Base-by-base conservation (phyloP, 2,329 filamentous ascomycete genomes). In the Cladosporium cucumerinum region DNA sequence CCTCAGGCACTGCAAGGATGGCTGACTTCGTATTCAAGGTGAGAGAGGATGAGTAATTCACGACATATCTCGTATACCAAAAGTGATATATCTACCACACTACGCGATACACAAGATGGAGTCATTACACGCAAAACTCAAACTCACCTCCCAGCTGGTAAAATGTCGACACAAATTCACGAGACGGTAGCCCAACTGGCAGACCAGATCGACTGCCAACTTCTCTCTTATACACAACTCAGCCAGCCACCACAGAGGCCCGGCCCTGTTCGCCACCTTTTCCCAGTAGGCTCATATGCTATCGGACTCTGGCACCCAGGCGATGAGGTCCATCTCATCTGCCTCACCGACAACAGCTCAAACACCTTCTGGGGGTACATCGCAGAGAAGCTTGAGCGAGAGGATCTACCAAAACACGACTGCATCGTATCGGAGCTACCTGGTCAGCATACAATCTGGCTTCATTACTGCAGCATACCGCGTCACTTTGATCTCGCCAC, bases 311-410 rank as follows among this genome's bases (percentile, higher is more conserved):
- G 67, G 60, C 52, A 57, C 5, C 57, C 49, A n/a, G 66, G 63
- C 16, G 69, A 71, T 8, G 67, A 65, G 16, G 43, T 70, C 21
- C 64, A 69, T 21, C 51, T 72, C 14, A 61, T 71, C 21, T 69
- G 64, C 58, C 65, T 68, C 18, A 66, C 58, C 43, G 66, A 69
- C n/a, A 70, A 68, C 61, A 63, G 51, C 25, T 30, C 57, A 8
- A 63, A 63, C 16, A 66, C 60, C 26, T 72, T 72, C 66, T 72
- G 70, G 65, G 52, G 65, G 14, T 63, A 65, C 39, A 64, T 69
- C 10, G 54, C 57, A 12, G 69, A 71, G 59, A 66, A 65, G 18
- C 64, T 68, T 5, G 62, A 62, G 34, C 52, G 63, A 51, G 59
- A 65, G 16, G 62, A 64, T 16, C 34, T 64, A 16, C 62, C 62